Percentiles rank a stretch among this genome's conserved stretches.
These are phyloP conservation scores for Corymbia citriodora DNA, from an alignment of 441 rosid genomes.

Conservation along the genomic window DNA sequence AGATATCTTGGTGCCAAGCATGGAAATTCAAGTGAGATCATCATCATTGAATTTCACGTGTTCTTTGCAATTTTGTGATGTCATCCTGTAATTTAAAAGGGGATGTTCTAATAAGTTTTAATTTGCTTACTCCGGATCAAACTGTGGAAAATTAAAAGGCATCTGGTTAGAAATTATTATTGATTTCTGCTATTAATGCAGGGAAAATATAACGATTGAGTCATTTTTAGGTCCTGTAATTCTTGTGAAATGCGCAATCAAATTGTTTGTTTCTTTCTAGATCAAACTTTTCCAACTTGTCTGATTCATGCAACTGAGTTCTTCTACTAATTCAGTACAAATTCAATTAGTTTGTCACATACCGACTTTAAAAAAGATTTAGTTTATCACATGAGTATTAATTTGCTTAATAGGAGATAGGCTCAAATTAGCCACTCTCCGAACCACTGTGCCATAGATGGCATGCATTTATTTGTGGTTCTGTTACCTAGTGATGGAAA, in stretches of 20 bases:
- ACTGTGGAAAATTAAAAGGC: background rate
- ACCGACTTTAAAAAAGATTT: too few relatives aligned
- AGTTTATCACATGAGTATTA: background rate
- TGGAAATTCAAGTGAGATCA: background rate
- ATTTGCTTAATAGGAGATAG: background rate
- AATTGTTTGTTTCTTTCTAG: background rate
- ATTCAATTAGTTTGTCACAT: too few relatives aligned
- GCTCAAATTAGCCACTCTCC: background rate
- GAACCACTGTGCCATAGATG: background rate
- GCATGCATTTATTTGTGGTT: background rate
- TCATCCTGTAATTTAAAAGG: background rate
- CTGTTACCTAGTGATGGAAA: too few relatives aligned
- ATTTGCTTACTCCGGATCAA: background rate
- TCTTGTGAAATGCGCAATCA: background rate
- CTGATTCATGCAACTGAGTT: background rate
- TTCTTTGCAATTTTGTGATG: background rate
- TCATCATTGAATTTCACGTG: background rate
- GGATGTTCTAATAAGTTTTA: background rate
- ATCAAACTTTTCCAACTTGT: background rate
- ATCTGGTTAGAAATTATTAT: background rate
- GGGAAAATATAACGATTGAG: background rate
- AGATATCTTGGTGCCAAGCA: background rate
- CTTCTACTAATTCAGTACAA: background rate
- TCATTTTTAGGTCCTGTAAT: background rate
- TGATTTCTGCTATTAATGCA: background rate